phyloP scores from a whole-genome alignment of 371 early-diverging fungal species.

The Syncephalis fuscata region DNA sequence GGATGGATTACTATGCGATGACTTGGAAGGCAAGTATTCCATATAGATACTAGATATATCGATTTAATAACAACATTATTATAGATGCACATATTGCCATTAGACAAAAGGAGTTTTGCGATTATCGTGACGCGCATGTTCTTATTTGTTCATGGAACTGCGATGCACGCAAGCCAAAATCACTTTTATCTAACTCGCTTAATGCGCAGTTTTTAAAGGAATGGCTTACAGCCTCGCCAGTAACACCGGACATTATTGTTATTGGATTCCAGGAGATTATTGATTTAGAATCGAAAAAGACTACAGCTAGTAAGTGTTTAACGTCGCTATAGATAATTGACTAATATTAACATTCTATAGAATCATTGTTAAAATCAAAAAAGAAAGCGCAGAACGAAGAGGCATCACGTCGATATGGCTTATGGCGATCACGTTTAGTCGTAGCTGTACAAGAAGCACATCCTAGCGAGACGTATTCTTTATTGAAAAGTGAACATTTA shows the following conservation, averaged over 20 bases:
- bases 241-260: slow-evolving; percentile 64
- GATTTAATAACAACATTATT: too few relatives aligned
- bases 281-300: slow-evolving; percentile 59
- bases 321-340: neutral
- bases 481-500: slow-evolving; percentile 47
- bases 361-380: slow-evolving; percentile 35
- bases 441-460: slow-evolving; percentile 24
- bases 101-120: slow-evolving; percentile 31
- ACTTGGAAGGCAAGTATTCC: slow-evolving; percentile 37
- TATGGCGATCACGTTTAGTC: slow-evolving; percentile 53
- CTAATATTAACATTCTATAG: slow-evolving; percentile 9
- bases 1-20: slow-evolving; percentile 49
- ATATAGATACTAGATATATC: too few relatives aligned
- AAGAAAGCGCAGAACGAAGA: slow-evolving; percentile 35
- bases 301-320: slow-evolving; percentile 35
- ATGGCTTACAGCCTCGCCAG: slow-evolving; percentile 28
- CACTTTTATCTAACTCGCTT: slow-evolving; percentile 18
- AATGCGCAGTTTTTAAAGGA: slow-evolving; percentile 18
- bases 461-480: slow-evolving; percentile 25
- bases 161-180: slow-evolving; percentile 47
- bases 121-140: slow-evolving; percentile 34
- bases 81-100: slow-evolving; percentile 12
- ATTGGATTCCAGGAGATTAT: slow-evolving; percentile 82
- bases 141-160: slow-evolving; percentile 71
- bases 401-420: slow-evolving; percentile 31